A percentile compares a stretch with the other conserved stretches of the same genome.
These are phyloP conservation scores for Acidiella bohemica DNA, from an alignment of 495 filamentous ascomycete species.

Conservation along the genomic window DNA sequence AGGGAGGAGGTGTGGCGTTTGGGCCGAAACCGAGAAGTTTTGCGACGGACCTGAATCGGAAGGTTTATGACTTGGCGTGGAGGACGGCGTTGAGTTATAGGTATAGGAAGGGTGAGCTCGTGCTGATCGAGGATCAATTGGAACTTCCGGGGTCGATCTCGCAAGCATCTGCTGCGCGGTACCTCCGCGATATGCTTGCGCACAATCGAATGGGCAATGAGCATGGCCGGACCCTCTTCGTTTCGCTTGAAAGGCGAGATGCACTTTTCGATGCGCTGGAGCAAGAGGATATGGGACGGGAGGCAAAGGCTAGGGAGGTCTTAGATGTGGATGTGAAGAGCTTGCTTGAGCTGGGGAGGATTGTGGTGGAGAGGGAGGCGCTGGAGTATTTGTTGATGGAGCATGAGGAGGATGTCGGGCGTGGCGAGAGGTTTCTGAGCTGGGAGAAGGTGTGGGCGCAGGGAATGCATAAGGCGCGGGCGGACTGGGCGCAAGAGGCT, in stretches of 20 bases:
- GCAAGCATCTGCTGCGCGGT: constrained; percentile 35
- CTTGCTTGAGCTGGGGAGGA: constrained; percentile 64
- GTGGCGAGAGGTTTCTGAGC: constrained; percentile 1
- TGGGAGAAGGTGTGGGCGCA: constrained; percentile 1
- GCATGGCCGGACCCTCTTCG: constrained; percentile 61
- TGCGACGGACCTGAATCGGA: constrained; percentile 62
- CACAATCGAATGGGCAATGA: constrained; percentile 57
- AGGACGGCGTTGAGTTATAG: constrained; percentile 86
- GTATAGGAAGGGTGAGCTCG: constrained; percentile 70
- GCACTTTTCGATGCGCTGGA: constrained; percentile 46
- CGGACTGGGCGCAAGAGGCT: no score
- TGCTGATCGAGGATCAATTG: constrained; percentile 63
- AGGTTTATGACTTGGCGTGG: constrained; percentile 95
- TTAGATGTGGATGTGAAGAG: constrained; percentile 88
- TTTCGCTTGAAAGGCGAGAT: constrained; percentile 43
- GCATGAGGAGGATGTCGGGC: constrained; percentile 54
- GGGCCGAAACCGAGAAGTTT: constrained; percentile 88
- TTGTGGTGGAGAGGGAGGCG: constrained; percentile 76
- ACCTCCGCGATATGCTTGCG: constrained; percentile 50
- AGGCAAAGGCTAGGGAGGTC: constrained; percentile 52
- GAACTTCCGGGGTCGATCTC: constrained; percentile 38
- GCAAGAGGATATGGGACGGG: constrained; percentile 37
- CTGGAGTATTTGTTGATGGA: constrained; percentile 58
- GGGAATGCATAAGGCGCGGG: no score
- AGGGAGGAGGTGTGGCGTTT: constrained; percentile 72